Conservation (phyloP, 176 grass and related monocot genomes). For the Metroxylon sagu region DNA sequence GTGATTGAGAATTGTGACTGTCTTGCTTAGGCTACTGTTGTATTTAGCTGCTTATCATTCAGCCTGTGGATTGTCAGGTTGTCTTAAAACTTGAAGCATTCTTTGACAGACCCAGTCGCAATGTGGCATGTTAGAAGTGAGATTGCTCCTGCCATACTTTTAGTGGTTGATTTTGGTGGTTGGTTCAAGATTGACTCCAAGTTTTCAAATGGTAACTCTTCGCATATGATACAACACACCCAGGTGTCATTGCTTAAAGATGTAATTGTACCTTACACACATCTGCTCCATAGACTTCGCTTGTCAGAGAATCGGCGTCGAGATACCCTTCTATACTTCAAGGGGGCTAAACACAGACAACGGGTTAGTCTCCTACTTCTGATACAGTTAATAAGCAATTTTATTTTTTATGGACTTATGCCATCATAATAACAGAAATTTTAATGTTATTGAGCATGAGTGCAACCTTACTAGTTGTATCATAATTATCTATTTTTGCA, state of each 20-base stretch:
- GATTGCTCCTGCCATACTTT: slow-evolving; percentile 73
- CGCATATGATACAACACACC: slow-evolving; percentile 61
- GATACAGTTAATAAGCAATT: no score
- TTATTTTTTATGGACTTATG: no score
- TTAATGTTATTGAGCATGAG: no score
- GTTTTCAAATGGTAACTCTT: slow-evolving; percentile 29
- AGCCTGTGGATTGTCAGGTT: slow-evolving; percentile 58
- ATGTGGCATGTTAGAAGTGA: slow-evolving; percentile 87
- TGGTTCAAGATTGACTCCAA: slow-evolving; percentile 86
- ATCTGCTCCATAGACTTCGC: slow-evolving; percentile 61
- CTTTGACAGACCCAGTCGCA: slow-evolving; percentile 83
- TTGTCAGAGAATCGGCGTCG: slow-evolving; percentile 46
- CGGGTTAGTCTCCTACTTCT: slow-evolving; percentile 37
- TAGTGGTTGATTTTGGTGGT: slow-evolving; percentile 94
- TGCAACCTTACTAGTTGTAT: no score
- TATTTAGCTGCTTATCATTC: slow-evolving; percentile 42
- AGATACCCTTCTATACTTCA: slow-evolving; percentile 73
- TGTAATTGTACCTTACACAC: slow-evolving; percentile 92
- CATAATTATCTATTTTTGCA: no score
- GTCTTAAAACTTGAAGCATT: slow-evolving; percentile 78
- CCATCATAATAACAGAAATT: no score
- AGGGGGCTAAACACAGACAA: slow-evolving; percentile 86
- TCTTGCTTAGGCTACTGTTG: slow-evolving; percentile 12
- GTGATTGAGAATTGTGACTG: background rate
- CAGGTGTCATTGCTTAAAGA: slow-evolving; percentile 94